These are phyloP conservation scores for Paracamarosporium sp. DNA, from an alignment of 2,329 filamentous ascomycete genomes.

Conservation along the genomic window DNA sequence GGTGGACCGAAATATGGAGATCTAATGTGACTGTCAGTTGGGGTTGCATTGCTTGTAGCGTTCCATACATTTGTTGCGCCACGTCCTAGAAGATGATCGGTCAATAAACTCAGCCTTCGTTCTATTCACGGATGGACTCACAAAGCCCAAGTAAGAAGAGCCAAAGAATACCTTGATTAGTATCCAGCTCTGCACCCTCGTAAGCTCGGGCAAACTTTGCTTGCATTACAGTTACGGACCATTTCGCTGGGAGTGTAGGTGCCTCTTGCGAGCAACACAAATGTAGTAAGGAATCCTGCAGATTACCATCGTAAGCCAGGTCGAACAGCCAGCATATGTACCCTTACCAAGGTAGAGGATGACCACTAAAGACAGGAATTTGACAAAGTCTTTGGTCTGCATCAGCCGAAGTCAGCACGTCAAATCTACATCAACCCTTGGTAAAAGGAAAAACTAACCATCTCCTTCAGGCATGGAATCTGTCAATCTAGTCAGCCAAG, in stretches of 20 bases:
- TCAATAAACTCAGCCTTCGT: neutral
- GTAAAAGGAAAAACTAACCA: constrained; percentile 63
- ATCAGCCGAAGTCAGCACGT: constrained; percentile 8
- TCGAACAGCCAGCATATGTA: neutral
- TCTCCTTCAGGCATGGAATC: constrained; percentile 91
- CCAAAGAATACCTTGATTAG: constrained; percentile 84
- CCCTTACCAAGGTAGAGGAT: constrained; percentile 76
- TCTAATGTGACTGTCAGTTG: constrained; percentile 37
- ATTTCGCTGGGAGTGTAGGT: constrained; percentile 70
- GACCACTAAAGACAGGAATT: constrained; percentile 78
- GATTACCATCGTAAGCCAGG: constrained; percentile 3
- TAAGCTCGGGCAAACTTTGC: constrained; percentile 16
- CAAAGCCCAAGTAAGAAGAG: constrained; percentile 76
- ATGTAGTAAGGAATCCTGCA: constrained; percentile 83
- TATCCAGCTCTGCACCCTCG: constrained; percentile 64
- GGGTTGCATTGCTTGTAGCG: neutral
- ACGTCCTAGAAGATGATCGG: constrained; percentile 47
- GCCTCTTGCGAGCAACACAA: constrained; percentile 77
- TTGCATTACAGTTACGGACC: constrained; percentile 38
- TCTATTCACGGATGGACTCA: constrained; percentile 46
- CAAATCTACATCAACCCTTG: neutral
- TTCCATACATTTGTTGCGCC: constrained; percentile 52
- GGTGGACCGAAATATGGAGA: constrained; percentile 60
- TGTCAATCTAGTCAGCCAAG: constrained; percentile 35
- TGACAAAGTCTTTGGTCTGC: constrained; percentile 83